Evolutionary conservation across 2,329 filamentous ascomycete species (phyloP).

Genomic region (Trichoderma oligosporum): DNA sequence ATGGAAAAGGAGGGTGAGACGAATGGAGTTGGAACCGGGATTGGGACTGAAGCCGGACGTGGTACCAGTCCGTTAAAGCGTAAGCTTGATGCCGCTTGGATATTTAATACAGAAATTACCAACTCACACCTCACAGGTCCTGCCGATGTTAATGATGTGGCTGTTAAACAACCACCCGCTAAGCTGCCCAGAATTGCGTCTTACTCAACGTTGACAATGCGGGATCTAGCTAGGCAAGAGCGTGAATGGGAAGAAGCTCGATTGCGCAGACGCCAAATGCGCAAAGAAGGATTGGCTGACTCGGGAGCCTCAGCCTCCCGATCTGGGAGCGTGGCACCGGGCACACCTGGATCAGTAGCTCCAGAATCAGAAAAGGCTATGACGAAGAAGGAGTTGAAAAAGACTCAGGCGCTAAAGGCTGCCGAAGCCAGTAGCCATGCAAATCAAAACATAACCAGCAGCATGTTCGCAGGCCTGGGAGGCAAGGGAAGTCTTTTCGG

Average conservation of each 20-base stretch:
- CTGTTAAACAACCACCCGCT: slow-evolving; percentile 40
- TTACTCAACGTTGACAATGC: slow-evolving; percentile 51
- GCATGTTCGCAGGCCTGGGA: slow-evolving; percentile 65
- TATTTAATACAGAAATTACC: background rate
- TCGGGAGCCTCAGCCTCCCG: slow-evolving; percentile 47
- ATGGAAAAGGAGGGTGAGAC: slow-evolving; percentile 29
- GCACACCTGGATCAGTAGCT: slow-evolving; percentile 59
- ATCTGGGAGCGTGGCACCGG: slow-evolving; percentile 54
- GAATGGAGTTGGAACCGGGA: slow-evolving; percentile 34
- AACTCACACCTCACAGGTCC: slow-evolving; percentile 33
- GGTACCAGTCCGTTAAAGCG: slow-evolving; percentile 57
- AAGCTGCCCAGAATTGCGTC: slow-evolving; percentile 49
- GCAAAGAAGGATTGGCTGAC: slow-evolving; percentile 54
- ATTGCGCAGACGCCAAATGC: slow-evolving; percentile 62
- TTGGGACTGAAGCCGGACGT: slow-evolving; percentile 51
- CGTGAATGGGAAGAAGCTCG: slow-evolving; percentile 69
- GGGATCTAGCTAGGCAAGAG: slow-evolving; percentile 62
- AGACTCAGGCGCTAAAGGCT: slow-evolving; percentile 69
- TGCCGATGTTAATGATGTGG: slow-evolving; percentile 33
- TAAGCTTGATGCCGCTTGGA: slow-evolving; percentile 42
- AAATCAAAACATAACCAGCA: slow-evolving; percentile 78
- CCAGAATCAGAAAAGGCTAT: slow-evolving; percentile 65
- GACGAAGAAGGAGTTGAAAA: slow-evolving; percentile 82
- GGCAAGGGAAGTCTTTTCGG: slow-evolving; percentile 54
- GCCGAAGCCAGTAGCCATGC: slow-evolving; percentile 75